Evolutionary conservation across 371 early-diverging fungal species (phyloP).

Genomic region (Syncephalastrum sp.): DNA sequence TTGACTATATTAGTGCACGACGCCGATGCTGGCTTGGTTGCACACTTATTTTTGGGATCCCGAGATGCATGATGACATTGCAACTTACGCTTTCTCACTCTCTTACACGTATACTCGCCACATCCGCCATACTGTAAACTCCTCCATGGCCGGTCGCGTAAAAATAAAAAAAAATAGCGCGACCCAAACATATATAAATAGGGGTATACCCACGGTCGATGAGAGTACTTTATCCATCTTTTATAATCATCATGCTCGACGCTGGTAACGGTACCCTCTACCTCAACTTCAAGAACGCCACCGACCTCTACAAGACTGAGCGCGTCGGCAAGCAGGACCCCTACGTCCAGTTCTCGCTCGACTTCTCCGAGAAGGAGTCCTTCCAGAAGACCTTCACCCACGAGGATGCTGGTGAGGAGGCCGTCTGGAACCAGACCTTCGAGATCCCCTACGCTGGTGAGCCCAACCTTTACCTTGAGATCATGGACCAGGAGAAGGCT

Average conservation of each 20-base stretch:
- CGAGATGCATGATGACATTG: too few relatives aligned
- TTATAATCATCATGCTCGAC: slow-evolving; percentile 7
- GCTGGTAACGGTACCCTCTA: slow-evolving; percentile 4
- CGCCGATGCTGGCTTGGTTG: too few relatives aligned
- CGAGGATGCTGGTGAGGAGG: slow-evolving; percentile 50
- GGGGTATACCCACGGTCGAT: too few relatives aligned
- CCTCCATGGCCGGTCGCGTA: too few relatives aligned
- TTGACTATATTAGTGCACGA: too few relatives aligned
- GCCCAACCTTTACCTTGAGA: slow-evolving; percentile 52
- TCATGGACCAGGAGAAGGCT: slow-evolving; percentile 53
- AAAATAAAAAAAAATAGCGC: too few relatives aligned
- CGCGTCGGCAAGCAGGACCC: slow-evolving; percentile 56
- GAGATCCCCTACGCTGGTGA: slow-evolving; percentile 42
- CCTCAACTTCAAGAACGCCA: slow-evolving; percentile 27
- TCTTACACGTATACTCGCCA: too few relatives aligned
- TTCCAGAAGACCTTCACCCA: slow-evolving; percentile 55
- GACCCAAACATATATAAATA: too few relatives aligned
- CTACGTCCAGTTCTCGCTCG: slow-evolving; percentile 50
- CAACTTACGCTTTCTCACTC: too few relatives aligned
- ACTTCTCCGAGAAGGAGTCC: slow-evolving; percentile 36
- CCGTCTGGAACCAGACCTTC: slow-evolving; percentile 59
- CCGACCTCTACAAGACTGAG: slow-evolving; percentile 39
- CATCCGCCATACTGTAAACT: too few relatives aligned
- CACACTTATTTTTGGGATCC: too few relatives aligned
- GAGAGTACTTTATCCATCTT: too few relatives aligned